Evolutionary conservation across 2,329 filamentous ascomycete genomes (phyloP).

Genomic region (Exophiala mesophila): DNA sequence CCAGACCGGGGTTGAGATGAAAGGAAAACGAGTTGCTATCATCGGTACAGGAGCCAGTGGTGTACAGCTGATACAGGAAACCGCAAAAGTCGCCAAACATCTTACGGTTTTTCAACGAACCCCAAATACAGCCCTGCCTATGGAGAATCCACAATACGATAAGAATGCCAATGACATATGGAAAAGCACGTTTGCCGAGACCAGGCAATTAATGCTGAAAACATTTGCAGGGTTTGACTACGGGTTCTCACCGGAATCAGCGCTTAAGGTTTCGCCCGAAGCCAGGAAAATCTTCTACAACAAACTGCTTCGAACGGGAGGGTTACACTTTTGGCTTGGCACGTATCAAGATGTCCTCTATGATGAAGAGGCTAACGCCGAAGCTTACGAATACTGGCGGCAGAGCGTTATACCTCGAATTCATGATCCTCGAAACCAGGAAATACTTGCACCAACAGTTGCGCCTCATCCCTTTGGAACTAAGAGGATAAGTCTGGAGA

Average conservation of each 20-base stretch:
- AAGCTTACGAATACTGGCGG: constrained; percentile 52
- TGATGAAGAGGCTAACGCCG: constrained; percentile 45
- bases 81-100: constrained; percentile 47
- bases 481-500: constrained; percentile 48
- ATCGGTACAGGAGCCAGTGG: constrained; percentile 62
- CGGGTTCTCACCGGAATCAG: constrained; percentile 54
- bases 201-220: background rate
- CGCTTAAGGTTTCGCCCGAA: background rate
- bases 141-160: constrained; percentile 45
- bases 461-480: constrained; percentile 53
- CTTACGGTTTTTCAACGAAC: constrained; percentile 56
- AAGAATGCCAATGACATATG: constrained; percentile 50
- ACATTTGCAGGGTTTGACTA: constrained; percentile 35
- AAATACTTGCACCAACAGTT: constrained; percentile 49
- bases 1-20: constrained; percentile 42
- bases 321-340: constrained; percentile 50
- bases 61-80: constrained; percentile 59
- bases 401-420: constrained; percentile 49
- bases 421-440: constrained; percentile 44
- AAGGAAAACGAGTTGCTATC: constrained; percentile 55
- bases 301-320: constrained; percentile 46
- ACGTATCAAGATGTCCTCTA: constrained; percentile 49
- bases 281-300: constrained; percentile 44
- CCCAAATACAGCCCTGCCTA: constrained; percentile 59
- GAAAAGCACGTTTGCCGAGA: constrained; percentile 25